A percentile compares a stretch with the other conserved stretches of the same genome.
These are phyloP conservation scores for Bremia lactucae DNA, from an alignment of 352 stramenopile genomes.

Conservation along the genomic window DNA sequence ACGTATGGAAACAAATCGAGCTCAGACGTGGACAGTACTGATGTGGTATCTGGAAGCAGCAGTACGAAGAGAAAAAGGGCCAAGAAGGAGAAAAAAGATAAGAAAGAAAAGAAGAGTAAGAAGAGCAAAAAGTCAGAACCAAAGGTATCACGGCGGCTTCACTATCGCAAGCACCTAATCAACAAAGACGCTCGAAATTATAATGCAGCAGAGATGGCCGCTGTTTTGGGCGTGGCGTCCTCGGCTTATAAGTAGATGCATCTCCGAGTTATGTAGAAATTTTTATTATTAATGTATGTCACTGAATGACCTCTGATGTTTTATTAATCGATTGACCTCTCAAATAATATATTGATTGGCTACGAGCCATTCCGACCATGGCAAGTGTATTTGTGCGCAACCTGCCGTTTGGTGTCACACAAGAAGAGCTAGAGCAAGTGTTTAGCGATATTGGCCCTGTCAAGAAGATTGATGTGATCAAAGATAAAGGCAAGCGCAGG, in stretches of 20 bases:
- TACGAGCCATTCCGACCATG: constrained; percentile 23
- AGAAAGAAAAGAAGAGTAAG: constrained; percentile 36
- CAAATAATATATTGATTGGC: neutral
- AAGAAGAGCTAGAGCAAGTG: constrained; percentile 75
- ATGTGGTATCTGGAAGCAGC: constrained; percentile 16
- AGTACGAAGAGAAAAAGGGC: constrained; percentile 20
- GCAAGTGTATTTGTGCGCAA: constrained; percentile 80
- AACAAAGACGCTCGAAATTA: constrained; percentile 86
- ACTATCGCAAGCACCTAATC: constrained; percentile 70
- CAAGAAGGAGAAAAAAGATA: constrained; percentile 31
- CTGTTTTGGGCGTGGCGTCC: constrained; percentile 71
- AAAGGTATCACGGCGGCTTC: constrained; percentile 59
- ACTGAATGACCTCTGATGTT: neutral
- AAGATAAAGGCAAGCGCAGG: constrained; percentile 81
- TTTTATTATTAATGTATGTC: neutral
- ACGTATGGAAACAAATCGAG: constrained; percentile 47
- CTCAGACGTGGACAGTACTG: constrained; percentile 18
- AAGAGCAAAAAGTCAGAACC: constrained; percentile 32
- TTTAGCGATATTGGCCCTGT: constrained; percentile 76
- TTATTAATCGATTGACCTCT: neutral
- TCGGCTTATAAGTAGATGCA: constrained; percentile 21
- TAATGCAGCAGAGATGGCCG: constrained; percentile 71
- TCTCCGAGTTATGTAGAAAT: too few species aligned
- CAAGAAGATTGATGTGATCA: constrained; percentile 84
- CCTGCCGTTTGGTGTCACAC: constrained; percentile 75